Evolutionary conservation across 495 filamentous ascomycete species (phyloP), one percentile per base, ranked within the genome.

Genomic region (Xylaria sp.): DNA sequence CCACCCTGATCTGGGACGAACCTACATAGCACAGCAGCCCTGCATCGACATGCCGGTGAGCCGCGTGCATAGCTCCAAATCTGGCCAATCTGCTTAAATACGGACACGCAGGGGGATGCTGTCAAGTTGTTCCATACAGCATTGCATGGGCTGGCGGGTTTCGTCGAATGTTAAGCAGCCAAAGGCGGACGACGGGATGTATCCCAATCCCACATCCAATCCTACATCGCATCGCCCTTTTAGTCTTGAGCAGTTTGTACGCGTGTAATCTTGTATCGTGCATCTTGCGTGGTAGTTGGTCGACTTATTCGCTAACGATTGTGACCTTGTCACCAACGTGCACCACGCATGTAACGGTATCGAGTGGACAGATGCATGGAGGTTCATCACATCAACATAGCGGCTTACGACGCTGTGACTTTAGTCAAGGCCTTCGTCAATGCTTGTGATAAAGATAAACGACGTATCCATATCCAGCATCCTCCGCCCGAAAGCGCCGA

Each of bases 371-470:
- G 26, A 61, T 33, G 40, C 43, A 35, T 33, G 53, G 37, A 59
- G 19, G 65, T 44, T 68, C 55, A 37, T 68, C 66, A 68, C 66
- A 68, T 68, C 52, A 59, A 55, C 66, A 50, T 26, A 26, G 24
- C 55, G 53, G 40, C 21, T 19, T 44, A 40, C 41, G 35, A 61
- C 66, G 26, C 37, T 68, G 41, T 53, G 48, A 37, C 53, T 33
- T 21, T 53, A 67, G n/a, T 52, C 44, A 37, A 21, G 21, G 24
- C 11, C 44, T 52, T 66, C 7, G 35, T 46, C 44, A 35, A 59
- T 12, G 24, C 7, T 21, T 59, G 6, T 59, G 55, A 35, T 35
- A 5, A 33, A 59, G n/a, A 14, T 59, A 59, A 37, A 37, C 31
- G 37, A 33, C 57, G 57, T 19, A 59, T 59, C 57, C 33, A 33